Base-by-base conservation (phyloP, 495 filamentous ascomycete genomes). In the Lophium mytilinum region DNA sequence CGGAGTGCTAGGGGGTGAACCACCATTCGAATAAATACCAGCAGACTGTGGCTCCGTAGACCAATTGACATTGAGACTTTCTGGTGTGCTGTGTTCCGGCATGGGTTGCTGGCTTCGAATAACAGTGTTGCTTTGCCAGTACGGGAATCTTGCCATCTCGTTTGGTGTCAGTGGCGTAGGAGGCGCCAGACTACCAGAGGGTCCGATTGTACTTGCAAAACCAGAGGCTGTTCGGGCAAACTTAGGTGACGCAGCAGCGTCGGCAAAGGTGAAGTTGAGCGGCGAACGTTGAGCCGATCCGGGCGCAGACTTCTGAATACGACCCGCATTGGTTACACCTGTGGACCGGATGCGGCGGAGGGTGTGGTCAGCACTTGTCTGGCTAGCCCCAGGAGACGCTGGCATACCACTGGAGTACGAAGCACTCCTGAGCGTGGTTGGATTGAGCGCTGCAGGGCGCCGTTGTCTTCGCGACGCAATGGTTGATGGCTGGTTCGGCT, bases 201-300 rank as follows among this genome's bases (percentile, higher is more conserved):
- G 53, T 12, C 56, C 53, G 24, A 57, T 17, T 24, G 24, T 55
- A 33, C 18, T 52, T 19, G 50, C 66, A 42, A 47, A 58, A 18
- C 42, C 50, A 19, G 61, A 62, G 21, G 58, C 55, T 0, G 55
- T 50, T 15, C 59, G 61, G 6, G 51, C 43, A 39, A 66, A 64
- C 43, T 68, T 70, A 2, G 70, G 71, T 17, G 70, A 72, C n/a
- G 60, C 60, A 15, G 66, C 68, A 43, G 68, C 63, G 1, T 74
- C 68, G 15, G 66, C 47, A 58, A 74, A 74, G 10, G 55, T 66
- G 37, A 68, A 53, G 18, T 58, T 55, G 33, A 73, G 50, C 0
- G 72, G 72, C n/a, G 72, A 74, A 4, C 69, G 66, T 57, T 74
- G 72, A n/a, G 69, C 65, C 1, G 71, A 70, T 17, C 66, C 64